Evolutionary conservation across 2,329 filamentous ascomycete genomes (phyloP), one percentile per base, ranked within the genome.

Genomic region (Zasmidium cellare): DNA sequence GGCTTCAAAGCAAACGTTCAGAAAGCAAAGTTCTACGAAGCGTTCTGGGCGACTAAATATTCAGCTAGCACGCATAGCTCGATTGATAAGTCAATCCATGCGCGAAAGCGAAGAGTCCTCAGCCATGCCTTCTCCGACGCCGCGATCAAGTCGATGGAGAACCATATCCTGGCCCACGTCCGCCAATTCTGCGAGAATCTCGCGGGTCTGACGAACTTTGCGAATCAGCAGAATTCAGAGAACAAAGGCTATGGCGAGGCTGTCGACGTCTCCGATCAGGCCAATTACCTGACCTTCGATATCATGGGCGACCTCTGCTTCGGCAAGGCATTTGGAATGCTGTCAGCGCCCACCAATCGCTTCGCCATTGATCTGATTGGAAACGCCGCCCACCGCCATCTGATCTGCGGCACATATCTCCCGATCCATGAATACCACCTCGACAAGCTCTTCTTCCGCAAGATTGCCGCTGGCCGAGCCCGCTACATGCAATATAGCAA

Each of bases 21-120:
- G 38, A 83, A 82, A 61, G 76, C 77, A 1, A 70, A 75, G 35
- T 80, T 79, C 62, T 82, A 82, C 65, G 71, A 72, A 22, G 76
- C 79, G 1, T 80, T 82, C 59, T 75, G 75, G 1, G 73, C 74
- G 6, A 76, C 73, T 16, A 74, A 74, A 11, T 71, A 74, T 44
- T 72, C 75, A 22, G 71, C 73, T 46, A 79, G 74, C 61, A 79
- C 78, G 5, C 76, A 79, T 61, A 73, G 68, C n/a, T 69, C 73
- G 1, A 79, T 78, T 22, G 76, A 80, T 58, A 79, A 77, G 62
- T 63, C 66, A 61, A 70, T 74, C 24, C 79, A 81, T 71, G 77
- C 76, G 5, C 69, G 77, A 12, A 81, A 80, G 66, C 69, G 79
- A 11, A 58, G 78, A 19, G 77, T 81, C 0, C 68, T 81, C 58